Conservation (phyloP, 1,139 yeast genomes). For the Entelexis paramagnoliae region DNA sequence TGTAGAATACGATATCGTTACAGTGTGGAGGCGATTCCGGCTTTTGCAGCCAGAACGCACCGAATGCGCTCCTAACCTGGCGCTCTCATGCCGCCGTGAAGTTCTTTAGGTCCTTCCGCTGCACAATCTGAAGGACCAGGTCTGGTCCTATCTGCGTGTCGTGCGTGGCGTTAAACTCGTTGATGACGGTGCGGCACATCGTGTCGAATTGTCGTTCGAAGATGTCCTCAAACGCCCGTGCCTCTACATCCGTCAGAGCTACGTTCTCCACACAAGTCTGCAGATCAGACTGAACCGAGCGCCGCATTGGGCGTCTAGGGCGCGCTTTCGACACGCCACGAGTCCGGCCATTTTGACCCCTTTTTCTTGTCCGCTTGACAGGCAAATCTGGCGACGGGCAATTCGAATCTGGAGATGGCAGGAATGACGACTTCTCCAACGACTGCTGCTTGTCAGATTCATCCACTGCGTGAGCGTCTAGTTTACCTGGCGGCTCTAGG, state of each 20-base stretch:
- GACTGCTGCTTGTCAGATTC: no score
- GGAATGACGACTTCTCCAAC: neutral
- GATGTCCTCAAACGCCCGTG: neutral
- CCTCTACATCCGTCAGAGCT: neutral
- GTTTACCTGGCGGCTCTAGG: no score
- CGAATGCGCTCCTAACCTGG: no score
- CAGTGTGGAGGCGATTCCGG: no score
- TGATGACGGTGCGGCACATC: slow-evolving; percentile 2
- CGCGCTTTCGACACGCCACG: neutral
- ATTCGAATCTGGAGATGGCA: neutral
- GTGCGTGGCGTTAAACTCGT: neutral
- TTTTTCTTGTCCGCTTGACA: neutral
- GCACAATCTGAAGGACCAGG: slow-evolving; percentile 6
- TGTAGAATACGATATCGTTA: neutral
- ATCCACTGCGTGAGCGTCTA: no score
- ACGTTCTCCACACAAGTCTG: neutral
- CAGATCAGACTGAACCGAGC: no score
- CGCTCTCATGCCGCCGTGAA: neutral
- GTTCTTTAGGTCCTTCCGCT: neutral
- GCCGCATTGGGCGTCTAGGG: neutral
- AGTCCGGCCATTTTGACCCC: neutral
- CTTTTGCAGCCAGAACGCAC: no score
- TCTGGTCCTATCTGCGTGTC: slow-evolving; percentile 6
- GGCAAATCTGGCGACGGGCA: neutral
- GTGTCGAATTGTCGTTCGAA: slow-evolving; percentile 5